Evolutionary conservation across 306 rosid genomes (phyloP), one percentile per base, ranked within the genome.

Genomic region (Vigna radiata): DNA sequence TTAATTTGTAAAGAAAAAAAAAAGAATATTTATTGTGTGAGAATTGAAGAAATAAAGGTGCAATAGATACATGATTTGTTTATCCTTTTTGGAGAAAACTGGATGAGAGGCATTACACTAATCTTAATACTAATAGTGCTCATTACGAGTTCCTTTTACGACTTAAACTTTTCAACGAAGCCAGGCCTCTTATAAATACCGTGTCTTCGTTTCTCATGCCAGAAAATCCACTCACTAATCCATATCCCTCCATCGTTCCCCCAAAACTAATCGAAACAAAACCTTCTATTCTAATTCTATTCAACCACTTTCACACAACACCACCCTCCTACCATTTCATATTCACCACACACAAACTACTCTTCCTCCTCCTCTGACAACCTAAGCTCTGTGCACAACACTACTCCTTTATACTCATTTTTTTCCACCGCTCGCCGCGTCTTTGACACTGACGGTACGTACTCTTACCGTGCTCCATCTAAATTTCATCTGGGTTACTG

Each of bases 371-470:
- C 67, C 43, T 21, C 56, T 11, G 2, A 29, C 33, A 4, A 0
- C 33, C 27, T 8, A 55, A 21, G 6, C 60, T 9, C 13, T 18
- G 31, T 27, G 2, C 55, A 6, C 16, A 3, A n/a, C 52, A 55
- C 49, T 13, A 13, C 47, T 64, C 8, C 46, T 62, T 62, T 33
- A 16, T 16, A 16, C 1, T 16, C 12, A 27, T 65, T 19, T 29
- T 48, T 65, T 21, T 70, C 17, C 11, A 39, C 76, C 18, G 44
- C 49, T 79, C 67, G 81, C 84, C 84, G 76, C 79, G 37, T 79
- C 74, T 82, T 55, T 62, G 4, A 33, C 50, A 75, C 29, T 58
- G 17, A 71, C 73, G 89, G 86, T 83, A 75, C 70, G 77, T 59
- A 10, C 70, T 9, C 8, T 16, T 14, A 52, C 29, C 1, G 41